phyloP scores from a whole-genome alignment of 1,139 yeast genomes.

The Hyphopichia burtonii region DNA sequence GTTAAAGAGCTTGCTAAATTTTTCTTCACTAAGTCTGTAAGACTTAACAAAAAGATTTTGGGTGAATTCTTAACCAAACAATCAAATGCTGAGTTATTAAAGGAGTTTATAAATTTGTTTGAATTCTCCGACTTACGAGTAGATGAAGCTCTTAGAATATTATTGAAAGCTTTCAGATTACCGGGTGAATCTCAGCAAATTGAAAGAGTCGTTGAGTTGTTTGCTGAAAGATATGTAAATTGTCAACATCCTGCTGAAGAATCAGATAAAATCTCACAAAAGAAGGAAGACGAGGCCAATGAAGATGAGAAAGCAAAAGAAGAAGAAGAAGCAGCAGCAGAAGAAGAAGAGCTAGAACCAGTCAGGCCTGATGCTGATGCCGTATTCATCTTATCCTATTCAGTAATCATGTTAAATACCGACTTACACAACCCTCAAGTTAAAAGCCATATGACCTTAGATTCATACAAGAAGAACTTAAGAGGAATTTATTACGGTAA shows the following conservation, averaged over 20 bases:
- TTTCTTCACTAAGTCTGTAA: slow-evolving; percentile 72
- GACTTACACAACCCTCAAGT: slow-evolving; percentile 79
- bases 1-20: slow-evolving; percentile 70
- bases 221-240: slow-evolving; percentile 75
- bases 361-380: slow-evolving; percentile 73
- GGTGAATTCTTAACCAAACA: slow-evolving; percentile 89
- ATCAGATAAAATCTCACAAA: slow-evolving; percentile 15
- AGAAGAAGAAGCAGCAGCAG: slow-evolving; percentile 15
- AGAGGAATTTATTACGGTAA: slow-evolving; percentile 74
- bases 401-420: slow-evolving; percentile 75
- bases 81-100: slow-evolving; percentile 56
- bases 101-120: slow-evolving; percentile 64
- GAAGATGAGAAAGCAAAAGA: slow-evolving; percentile 9
- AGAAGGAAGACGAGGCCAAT: slow-evolving; percentile 11
- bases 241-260: slow-evolving; percentile 42
- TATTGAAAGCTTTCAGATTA: slow-evolving; percentile 80
- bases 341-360: slow-evolving; percentile 26
- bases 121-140: slow-evolving; percentile 79
- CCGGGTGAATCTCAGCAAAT: slow-evolving; percentile 98
- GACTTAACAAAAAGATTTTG: slow-evolving; percentile 80
- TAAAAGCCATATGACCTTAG: slow-evolving; percentile 83
- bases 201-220: slow-evolving; percentile 84
- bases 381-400: slow-evolving; percentile 69
- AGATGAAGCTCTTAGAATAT: slow-evolving; percentile 86
- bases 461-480: slow-evolving; percentile 75